Conservation (phyloP, 371 early-diverging fungal genomes). For the Rhizopus arrhizus region DNA sequence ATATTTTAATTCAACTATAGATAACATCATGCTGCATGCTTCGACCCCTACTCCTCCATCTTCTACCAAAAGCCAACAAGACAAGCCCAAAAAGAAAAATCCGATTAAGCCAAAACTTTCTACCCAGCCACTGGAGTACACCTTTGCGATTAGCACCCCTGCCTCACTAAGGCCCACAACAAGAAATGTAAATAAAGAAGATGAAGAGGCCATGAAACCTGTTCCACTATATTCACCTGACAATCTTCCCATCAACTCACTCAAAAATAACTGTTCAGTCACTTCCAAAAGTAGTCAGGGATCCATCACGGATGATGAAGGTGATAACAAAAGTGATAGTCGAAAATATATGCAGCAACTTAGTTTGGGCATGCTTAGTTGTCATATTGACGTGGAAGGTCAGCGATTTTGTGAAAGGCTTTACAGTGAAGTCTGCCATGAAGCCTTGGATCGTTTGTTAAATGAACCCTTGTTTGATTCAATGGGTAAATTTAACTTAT, state of each 20-base stretch:
- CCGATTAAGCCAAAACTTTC: neutral
- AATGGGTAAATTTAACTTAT: slow-evolving; percentile 33
- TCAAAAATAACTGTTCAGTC: neutral
- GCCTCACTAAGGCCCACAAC: slow-evolving; percentile 31
- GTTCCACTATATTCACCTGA: slow-evolving; percentile 29
- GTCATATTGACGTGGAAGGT: slow-evolving; percentile 32
- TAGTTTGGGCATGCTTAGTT: slow-evolving; percentile 20
- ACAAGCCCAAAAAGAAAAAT: neutral
- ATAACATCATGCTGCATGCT: slow-evolving; percentile 13
- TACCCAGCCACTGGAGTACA: slow-evolving; percentile 36
- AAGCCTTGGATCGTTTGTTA: slow-evolving; percentile 35
- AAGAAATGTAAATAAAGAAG: slow-evolving; percentile 6
- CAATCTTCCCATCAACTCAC: slow-evolving; percentile 4
- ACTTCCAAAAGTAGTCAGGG: neutral
- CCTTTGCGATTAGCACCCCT: slow-evolving; percentile 46
- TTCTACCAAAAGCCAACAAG: slow-evolving; percentile 5
- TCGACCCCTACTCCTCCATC: slow-evolving; percentile 2
- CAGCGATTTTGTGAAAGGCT: slow-evolving; percentile 32
- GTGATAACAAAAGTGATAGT: too few species aligned
- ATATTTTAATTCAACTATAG: slow-evolving; percentile 1
- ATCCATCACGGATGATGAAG: neutral
- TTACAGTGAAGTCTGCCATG: slow-evolving; percentile 30
- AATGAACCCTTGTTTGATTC: slow-evolving; percentile 49
- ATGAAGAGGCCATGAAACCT: slow-evolving; percentile 21
- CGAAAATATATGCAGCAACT: slow-evolving; percentile 20